Base-by-base conservation (phyloP, 2,329 filamentous ascomycete species). In the Cryphonectria parasitica region DNA sequence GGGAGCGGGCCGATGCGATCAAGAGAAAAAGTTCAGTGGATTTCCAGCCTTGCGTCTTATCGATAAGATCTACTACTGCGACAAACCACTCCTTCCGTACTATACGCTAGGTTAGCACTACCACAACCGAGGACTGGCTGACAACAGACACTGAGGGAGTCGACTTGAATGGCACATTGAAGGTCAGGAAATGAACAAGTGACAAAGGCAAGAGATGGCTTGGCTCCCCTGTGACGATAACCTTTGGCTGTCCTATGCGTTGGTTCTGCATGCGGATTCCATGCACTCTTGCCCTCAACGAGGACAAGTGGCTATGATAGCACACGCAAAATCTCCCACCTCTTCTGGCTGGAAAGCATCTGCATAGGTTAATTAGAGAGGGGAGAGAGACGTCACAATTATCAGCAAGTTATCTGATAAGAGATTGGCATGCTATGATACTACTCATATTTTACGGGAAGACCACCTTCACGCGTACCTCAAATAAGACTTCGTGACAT, bases 11-110 rank as follows among this genome's bases (percentile, higher is more conserved):
- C 22, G 52, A 43, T n/a, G 54, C 41, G 39, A 69, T n/a, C 62
- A 22, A 64, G 62, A 64, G 43, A 64, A 64, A 64, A 64, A 64
- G 58, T 39, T 52, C 41, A 64, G n/a, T 34, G 41, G 13, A 28
- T 28, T 49, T 64, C 49, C 63, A 64, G 63, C 63, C 63, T 52
- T 52, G 63, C 43, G 19, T 25, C 63, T 64, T 64, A 64, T 64
- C 63, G 63, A 64, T 64, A 64, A 64, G 56, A 45, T 25, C 25
- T 11, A 17, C 22, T 34, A 19, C 36, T 39, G 11, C 3, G 8
- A n/a, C 45, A 17, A 45, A n/a, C 58, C 28, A 31, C 13, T 17
- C 43, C 8, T 36, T 52, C 19, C 3, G 43, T 64, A 52, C 36
- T 64, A 36, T 64, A 52, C 43, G 63, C 63, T 64, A 49, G 19